phyloP scores from a whole-genome alignment of 2,329 filamentous ascomycete genomes.

The Acrodontium crateriforme region DNA sequence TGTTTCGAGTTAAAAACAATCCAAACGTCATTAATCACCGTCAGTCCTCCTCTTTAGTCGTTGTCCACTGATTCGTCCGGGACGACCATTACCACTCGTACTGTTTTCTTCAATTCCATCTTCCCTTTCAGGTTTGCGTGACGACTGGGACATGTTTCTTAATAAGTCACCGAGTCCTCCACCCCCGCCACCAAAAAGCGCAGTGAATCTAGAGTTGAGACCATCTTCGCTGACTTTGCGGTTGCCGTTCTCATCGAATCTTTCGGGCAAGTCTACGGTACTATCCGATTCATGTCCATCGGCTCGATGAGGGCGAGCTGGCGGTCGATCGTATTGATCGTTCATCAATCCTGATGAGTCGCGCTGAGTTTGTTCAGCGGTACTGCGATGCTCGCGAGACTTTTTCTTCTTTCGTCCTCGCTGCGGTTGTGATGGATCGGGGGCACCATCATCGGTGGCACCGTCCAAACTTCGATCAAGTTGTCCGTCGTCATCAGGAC shows the following conservation, averaged over 20 bases:
- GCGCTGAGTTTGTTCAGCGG: slow-evolving; percentile 1
- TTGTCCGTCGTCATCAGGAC: slow-evolving; percentile 9
- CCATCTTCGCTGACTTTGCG: slow-evolving; percentile 15
- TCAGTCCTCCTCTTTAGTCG: neutral
- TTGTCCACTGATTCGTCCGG: neutral
- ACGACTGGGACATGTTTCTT: neutral
- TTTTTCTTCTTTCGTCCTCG: neutral
- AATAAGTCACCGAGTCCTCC: neutral
- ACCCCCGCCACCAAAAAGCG: slow-evolving; percentile 1
- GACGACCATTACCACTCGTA: neutral
- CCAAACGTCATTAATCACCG: no score
- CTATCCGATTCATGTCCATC: slow-evolving; percentile 15
- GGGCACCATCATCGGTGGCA: slow-evolving; percentile 11
- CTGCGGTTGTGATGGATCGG: slow-evolving; percentile 5
- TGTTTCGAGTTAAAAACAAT: no score
- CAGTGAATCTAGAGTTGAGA: no score
- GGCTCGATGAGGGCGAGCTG: no score
- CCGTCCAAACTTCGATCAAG: no score
- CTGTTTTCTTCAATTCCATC: neutral
- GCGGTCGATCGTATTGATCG: slow-evolving; percentile 15
- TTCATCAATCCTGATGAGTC: slow-evolving; percentile 10
- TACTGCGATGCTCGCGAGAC: neutral
- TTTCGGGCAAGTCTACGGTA: slow-evolving; percentile 23
- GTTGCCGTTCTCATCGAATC: slow-evolving; percentile 24
- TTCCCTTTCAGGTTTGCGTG: neutral